Evolutionary conservation across 805 yeast genomes (phyloP).

Genomic region (Tetrapisispora taiwanensis): DNA sequence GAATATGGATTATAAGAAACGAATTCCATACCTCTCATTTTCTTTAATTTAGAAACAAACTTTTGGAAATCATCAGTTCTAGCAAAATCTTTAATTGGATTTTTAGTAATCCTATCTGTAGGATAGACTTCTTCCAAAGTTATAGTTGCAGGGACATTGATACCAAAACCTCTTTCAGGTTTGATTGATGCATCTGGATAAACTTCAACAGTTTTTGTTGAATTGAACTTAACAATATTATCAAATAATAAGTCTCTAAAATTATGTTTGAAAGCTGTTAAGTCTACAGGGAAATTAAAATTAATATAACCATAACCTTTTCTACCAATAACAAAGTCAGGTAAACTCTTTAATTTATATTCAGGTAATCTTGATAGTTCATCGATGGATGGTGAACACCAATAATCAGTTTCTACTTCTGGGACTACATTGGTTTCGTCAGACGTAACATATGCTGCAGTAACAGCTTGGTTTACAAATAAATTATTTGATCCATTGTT

Average conservation of each 20-base stretch:
- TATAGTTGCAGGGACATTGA: slow-evolving; percentile 69
- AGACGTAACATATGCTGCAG: no score
- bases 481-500: not conserved
- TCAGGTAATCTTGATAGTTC: slow-evolving; percentile 36
- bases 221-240: slow-evolving; percentile 36
- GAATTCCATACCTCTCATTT: slow-evolving; percentile 61
- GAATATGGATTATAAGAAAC: slow-evolving; percentile 68
- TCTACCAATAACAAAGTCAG: slow-evolving; percentile 61
- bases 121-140: slow-evolving; percentile 57
- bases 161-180: slow-evolving; percentile 56
- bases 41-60: slow-evolving; percentile 42
- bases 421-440: not conserved
- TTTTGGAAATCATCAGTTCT: slow-evolving; percentile 35
- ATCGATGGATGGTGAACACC: slow-evolving; percentile 60
- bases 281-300: slow-evolving; percentile 59
- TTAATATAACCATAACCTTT: slow-evolving; percentile 58
- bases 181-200: slow-evolving; percentile 45
- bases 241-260: slow-evolving; percentile 31
- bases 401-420: slow-evolving; percentile 36
- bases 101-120: slow-evolving; percentile 23
- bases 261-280: slow-evolving; percentile 40
- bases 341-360: slow-evolving; percentile 43
- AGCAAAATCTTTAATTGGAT: slow-evolving; percentile 23
- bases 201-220: slow-evolving; percentile 45
- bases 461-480: not conserved